Evolutionary conservation across 805 yeast species (phyloP).

Genomic region (Myxozyma neglecta): DNA sequence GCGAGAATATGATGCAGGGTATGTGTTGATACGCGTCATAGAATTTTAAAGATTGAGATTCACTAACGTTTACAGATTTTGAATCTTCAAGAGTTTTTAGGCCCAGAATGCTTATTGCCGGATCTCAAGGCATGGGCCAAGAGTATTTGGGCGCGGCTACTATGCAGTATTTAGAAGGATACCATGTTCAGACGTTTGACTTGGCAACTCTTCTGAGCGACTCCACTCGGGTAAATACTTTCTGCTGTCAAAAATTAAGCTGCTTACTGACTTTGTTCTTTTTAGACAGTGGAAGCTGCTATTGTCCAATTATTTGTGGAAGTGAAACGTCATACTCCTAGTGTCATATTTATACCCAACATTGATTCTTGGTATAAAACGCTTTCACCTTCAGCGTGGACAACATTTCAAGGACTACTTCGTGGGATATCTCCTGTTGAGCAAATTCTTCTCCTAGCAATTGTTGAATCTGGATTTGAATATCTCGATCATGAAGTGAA

Average conservation of each 20-base stretch:
- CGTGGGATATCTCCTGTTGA: slow-evolving; percentile 71
- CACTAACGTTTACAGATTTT: slow-evolving; percentile 30
- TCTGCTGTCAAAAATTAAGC: not conserved
- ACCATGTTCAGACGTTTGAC: slow-evolving; percentile 83
- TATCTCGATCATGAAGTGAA: slow-evolving; percentile 51
- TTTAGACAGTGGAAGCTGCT: slow-evolving; percentile 69
- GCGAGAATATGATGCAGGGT: slow-evolving; percentile 58
- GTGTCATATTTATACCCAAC: slow-evolving; percentile 80
- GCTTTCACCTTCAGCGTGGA: slow-evolving; percentile 65
- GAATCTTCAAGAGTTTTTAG: slow-evolving; percentile 68
- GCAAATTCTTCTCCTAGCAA: slow-evolving; percentile 68
- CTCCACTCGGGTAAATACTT: slow-evolving; percentile 49
- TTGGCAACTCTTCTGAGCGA: slow-evolving; percentile 75
- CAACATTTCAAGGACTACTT: slow-evolving; percentile 69
- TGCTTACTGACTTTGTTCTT: not conserved
- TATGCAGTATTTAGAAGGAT: slow-evolving; percentile 80
- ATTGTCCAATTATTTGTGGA: slow-evolving; percentile 82
- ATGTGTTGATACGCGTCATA: not conserved
- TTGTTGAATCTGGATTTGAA: slow-evolving; percentile 51
- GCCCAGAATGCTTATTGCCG: slow-evolving; percentile 76
- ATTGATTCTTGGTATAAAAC: slow-evolving; percentile 73
- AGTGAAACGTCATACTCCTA: slow-evolving; percentile 85
- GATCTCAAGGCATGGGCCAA: slow-evolving; percentile 81
- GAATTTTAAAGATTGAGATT: too few species aligned
- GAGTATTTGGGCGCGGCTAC: slow-evolving; percentile 81